Base-by-base conservation (phyloP, 441 rosid species). In the Bruguiera hainesii region DNA sequence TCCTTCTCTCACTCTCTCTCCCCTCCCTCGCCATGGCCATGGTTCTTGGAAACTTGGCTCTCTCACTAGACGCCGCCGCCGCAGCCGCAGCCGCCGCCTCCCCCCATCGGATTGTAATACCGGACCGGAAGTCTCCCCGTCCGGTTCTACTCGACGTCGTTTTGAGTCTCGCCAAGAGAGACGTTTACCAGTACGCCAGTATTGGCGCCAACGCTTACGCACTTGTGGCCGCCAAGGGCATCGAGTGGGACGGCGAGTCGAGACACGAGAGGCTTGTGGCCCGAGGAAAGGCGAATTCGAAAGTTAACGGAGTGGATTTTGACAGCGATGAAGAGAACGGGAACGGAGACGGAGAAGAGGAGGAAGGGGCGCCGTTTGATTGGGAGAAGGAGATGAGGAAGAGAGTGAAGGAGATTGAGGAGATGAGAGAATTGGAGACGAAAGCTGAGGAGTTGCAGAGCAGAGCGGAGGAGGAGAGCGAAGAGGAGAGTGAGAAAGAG, bases 391-490 rank as follows among this genome's bases (percentile, higher is more conserved):
- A 86, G 76, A 87, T 84, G 90, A 85, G 87, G 79, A 83, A 63
- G 68, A 78, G 88, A 75, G 73, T 76, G 63, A 86, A 86, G 81
- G 94, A 88, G 75, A 69, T 82, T 23, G 90, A 90, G 68, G 96
- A 85, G 76, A 87, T 78, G 95, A 81, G 72, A 67, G 96, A 89
- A 75, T 76, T 94, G 56, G 97, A 84, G 82, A 83, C 77, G 84
- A 91, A 86, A 74, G 97, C 96, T 3, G 97, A 87, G 83, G 96
- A 93, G 80, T 76, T 93, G 76, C 91, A 85, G 82, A 78, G 50
- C 64, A 81, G 61, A 70, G 82, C 77, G 37, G 81, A 76, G 33
- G 84, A 82, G 53, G 88, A 80, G 63, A 82, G 70, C 39, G 85
- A 75, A 56, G 95, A 89, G 25, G 91, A 87, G 78, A 83, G 86